phyloP scores from a whole-genome alignment of 164 flowering plant genomes.

The Tetracentron sinense region DNA sequence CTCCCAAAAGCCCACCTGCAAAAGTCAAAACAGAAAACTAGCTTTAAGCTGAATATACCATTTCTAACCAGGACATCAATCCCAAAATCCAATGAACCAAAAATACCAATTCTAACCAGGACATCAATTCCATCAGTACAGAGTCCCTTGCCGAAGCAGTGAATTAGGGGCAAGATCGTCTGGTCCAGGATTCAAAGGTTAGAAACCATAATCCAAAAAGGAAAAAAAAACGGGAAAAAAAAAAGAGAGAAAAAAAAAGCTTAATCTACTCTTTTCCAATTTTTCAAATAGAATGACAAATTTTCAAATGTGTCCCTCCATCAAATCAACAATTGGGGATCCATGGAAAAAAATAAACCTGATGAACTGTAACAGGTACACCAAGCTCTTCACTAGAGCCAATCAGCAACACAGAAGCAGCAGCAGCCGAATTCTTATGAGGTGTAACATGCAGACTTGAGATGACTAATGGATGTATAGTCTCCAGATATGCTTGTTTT shows the following conservation, averaged over 20 bases:
- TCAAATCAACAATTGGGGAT: slow-evolving; percentile 10
- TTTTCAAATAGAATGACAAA: too few species aligned
- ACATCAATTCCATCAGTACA: slow-evolving; percentile 86
- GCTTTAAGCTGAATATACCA: slow-evolving; percentile 13
- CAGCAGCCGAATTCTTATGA: slow-evolving; percentile 73
- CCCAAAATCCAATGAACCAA: slow-evolving; percentile 18
- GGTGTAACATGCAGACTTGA: slow-evolving; percentile 65
- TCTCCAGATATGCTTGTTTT: slow-evolving; percentile 69
- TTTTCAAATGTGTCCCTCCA: neutral
- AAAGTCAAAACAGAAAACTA: slow-evolving; percentile 19
- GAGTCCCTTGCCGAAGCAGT: slow-evolving; percentile 88
- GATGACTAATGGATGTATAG: slow-evolving; percentile 71
- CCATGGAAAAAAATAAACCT: slow-evolving; percentile 43
- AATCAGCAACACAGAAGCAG: slow-evolving; percentile 90
- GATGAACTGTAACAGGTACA: slow-evolving; percentile 76
- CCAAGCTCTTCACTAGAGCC: slow-evolving; percentile 98
- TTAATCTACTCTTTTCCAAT: neutral
- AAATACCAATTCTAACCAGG: slow-evolving; percentile 90
- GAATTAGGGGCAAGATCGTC: slow-evolving; percentile 88
- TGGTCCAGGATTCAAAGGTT: slow-evolving; percentile 31
- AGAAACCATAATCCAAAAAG: slow-evolving; percentile 14
- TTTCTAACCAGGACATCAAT: slow-evolving; percentile 11
- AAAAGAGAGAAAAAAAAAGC: neutral
- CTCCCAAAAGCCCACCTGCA: slow-evolving; percentile 84
- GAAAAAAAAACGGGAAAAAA: neutral